Conservation (phyloP, 345 rosid genomes). For the Brassica juncea region DNA sequence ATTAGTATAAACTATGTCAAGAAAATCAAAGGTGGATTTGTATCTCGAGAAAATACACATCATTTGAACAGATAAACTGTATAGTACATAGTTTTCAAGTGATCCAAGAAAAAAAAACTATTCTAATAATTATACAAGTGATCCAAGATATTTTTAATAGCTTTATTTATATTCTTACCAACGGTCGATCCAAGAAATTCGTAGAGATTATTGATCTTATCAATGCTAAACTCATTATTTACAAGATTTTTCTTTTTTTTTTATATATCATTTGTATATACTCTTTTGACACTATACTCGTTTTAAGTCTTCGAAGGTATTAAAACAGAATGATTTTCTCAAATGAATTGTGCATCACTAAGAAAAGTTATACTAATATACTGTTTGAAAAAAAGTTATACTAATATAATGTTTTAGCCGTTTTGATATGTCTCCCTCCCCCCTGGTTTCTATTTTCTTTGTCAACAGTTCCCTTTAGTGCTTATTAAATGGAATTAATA, state of each 20-base stretch:
- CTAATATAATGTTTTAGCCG: background rate
- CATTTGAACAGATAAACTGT: background rate
- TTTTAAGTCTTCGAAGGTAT: background rate
- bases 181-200: slow-evolving; percentile 42
- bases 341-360: background rate
- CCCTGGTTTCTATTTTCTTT: background rate
- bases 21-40: background rate
- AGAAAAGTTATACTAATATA: background rate
- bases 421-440: slow-evolving; percentile 4
- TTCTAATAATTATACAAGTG: slow-evolving; percentile 6
- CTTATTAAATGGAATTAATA: slow-evolving; percentile 12
- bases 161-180: background rate
- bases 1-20: background rate
- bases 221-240: slow-evolving; percentile 51
- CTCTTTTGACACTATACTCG: slow-evolving; percentile 51
- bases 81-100: background rate
- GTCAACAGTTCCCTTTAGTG: slow-evolving; percentile 15
- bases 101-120: slow-evolving; percentile 34
- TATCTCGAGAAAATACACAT: slow-evolving; percentile 10
- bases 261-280: slow-evolving; percentile 68
- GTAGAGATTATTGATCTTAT: slow-evolving; percentile 79
- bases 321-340: background rate
- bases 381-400: background rate
- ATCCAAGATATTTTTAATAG: slow-evolving; percentile 1
- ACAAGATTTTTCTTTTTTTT: slow-evolving; percentile 41